These are phyloP conservation scores for Termitomyces sp. DNA, from an alignment of 768 basidiomycete species.

Conservation along the genomic window DNA sequence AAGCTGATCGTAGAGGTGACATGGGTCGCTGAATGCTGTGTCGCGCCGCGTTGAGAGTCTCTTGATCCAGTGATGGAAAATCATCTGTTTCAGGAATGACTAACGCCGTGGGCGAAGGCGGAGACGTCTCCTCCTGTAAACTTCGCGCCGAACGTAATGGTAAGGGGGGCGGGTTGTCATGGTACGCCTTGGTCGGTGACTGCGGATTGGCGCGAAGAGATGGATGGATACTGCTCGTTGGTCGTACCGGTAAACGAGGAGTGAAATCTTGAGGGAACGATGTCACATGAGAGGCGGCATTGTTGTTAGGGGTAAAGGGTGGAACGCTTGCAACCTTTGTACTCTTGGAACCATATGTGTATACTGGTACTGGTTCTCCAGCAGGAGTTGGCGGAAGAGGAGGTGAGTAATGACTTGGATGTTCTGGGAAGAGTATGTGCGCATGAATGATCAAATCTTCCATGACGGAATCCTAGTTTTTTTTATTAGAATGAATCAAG, in stretches of 20 bases:
- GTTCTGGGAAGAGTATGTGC: slow-evolving; percentile 61
- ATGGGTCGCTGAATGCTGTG: background rate
- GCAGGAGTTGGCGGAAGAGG: slow-evolving; percentile 70
- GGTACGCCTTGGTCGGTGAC: slow-evolving; percentile 38
- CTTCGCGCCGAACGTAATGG: slow-evolving; percentile 17
- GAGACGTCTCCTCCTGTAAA: slow-evolving; percentile 21
- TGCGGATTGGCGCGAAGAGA: slow-evolving; percentile 51
- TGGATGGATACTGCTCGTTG: slow-evolving; percentile 73
- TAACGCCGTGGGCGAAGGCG: slow-evolving; percentile 23
- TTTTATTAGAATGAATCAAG: background rate
- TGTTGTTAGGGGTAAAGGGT: slow-evolving; percentile 16
- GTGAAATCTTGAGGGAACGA: slow-evolving; percentile 60
- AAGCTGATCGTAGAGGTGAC: slow-evolving; percentile 5
- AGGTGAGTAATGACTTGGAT: slow-evolving; percentile 44
- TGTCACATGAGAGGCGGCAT: slow-evolving; percentile 6
- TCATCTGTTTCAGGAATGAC: slow-evolving; percentile 20
- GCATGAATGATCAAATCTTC: slow-evolving; percentile 80
- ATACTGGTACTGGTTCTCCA: slow-evolving; percentile 51
- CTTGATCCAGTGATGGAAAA: slow-evolving; percentile 6
- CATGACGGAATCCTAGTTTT: slow-evolving; percentile 48
- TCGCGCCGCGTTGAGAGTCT: background rate
- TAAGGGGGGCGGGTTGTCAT: slow-evolving; percentile 19
- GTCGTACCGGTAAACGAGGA: slow-evolving; percentile 63
- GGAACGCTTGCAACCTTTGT: slow-evolving; percentile 58
- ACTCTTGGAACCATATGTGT: slow-evolving; percentile 65